Percentiles rank a stretch among this genome's conserved stretches.
Conservation (phyloP, 345 rosid genomes). For the Bruguiera gymnorhiza region DNA sequence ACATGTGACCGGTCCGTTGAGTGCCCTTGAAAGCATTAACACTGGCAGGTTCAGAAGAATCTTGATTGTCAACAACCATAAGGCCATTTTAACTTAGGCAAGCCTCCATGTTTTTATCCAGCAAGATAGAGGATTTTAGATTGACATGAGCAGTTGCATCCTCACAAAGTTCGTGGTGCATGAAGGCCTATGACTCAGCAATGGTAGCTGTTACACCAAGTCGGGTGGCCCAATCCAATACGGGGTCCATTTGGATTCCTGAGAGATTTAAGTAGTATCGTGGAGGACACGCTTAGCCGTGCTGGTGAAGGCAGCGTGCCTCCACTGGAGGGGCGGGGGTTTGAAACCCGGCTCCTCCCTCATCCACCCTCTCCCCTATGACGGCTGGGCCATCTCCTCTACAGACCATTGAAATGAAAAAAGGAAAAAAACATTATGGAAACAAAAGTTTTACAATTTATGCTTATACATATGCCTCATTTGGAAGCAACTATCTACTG, state of each 20-base stretch:
- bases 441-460: no score
- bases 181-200: conserved; percentile 39
- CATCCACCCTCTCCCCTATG: no score
- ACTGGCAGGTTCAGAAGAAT: conserved; percentile 5
- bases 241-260: conserved; percentile 34
- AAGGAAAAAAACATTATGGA: background rate
- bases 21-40: background rate
- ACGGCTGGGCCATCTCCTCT: no score
- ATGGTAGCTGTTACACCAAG: conserved; percentile 40
- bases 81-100: conserved; percentile 67
- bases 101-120: conserved; percentile 48
- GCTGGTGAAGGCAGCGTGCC: no score
- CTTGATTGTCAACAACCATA: conserved; percentile 19
- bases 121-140: conserved; percentile 56
- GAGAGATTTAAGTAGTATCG: conserved; percentile 8
- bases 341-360: no score
- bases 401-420: no score
- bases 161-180: conserved; percentile 41
- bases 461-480: no score
- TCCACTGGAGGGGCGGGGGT: no score
- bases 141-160: conserved; percentile 49
- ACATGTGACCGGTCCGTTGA: background rate
- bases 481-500: background rate
- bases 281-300: no score
- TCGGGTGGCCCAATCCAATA: conserved; percentile 48